A percentile compares a stretch with the other conserved stretches of the same genome.
Evolutionary conservation across 176 grass and related monocot genomes (phyloP).

Genomic region (Zea luxurians): DNA sequence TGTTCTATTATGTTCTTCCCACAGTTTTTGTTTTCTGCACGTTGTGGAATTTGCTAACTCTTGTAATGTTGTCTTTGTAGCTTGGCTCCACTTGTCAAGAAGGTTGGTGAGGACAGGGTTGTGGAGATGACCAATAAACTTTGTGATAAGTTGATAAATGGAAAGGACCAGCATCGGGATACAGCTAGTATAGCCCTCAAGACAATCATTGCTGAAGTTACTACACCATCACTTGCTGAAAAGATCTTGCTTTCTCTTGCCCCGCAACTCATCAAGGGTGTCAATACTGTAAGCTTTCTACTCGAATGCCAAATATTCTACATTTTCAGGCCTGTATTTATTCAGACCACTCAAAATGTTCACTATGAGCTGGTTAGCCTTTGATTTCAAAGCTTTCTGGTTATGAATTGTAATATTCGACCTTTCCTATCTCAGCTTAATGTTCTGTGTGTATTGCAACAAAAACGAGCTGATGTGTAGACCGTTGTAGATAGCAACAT

Average conservation of each 20-base stretch:
- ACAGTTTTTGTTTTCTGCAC: background rate
- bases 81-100: slow-evolving; percentile 94
- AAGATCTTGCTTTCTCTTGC: slow-evolving; percentile 78
- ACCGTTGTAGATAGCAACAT: background rate
- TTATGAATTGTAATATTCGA: background rate
- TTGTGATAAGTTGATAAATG: slow-evolving; percentile 88
- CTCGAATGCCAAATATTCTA: background rate
- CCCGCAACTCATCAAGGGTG: slow-evolving; percentile 76
- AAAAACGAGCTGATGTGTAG: background rate
- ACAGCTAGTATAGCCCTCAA: slow-evolving; percentile 97
- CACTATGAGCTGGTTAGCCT: background rate
- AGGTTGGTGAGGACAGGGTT: slow-evolving; percentile 82
- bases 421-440: background rate
- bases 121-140: slow-evolving; percentile 93
- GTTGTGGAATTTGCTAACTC: slow-evolving; percentile 11
- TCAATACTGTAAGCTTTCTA: slow-evolving; percentile 67
- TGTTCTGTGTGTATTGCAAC: background rate
- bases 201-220: slow-evolving; percentile 91
- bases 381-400: background rate
- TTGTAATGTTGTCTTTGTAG: slow-evolving; percentile 43
- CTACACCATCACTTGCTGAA: slow-evolving; percentile 76
- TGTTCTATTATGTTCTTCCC: slow-evolving; percentile 3
- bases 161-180: slow-evolving; percentile 98
- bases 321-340: background rate
- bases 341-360: background rate